phyloP scores from a whole-genome alignment of 2,329 filamentous ascomycete species.

The Arthrinium puccinioides region DNA sequence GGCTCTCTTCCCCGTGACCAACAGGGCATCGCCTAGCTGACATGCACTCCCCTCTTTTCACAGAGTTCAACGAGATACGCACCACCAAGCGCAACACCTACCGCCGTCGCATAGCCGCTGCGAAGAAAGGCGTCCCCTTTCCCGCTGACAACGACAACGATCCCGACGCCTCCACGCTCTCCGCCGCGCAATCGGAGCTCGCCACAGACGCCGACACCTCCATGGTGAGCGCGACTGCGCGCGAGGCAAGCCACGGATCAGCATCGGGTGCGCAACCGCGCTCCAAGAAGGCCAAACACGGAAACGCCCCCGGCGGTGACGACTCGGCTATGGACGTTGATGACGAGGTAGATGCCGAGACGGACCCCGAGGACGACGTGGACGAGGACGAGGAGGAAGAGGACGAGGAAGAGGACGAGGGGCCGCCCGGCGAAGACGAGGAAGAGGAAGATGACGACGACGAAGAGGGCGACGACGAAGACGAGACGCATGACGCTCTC shows the following conservation, averaged over 20 bases:
- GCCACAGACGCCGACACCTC: constrained; percentile 9
- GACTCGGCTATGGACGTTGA: constrained; percentile 41
- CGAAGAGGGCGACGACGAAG: constrained; percentile 34
- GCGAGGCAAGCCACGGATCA: constrained; percentile 11
- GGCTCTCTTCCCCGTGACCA: neutral
- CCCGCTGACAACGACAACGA: constrained; percentile 27
- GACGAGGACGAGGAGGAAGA: constrained; percentile 41
- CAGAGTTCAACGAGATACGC: constrained; percentile 67
- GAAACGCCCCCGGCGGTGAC: constrained; percentile 25
- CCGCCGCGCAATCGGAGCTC: constrained; percentile 10
- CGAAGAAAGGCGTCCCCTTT: constrained; percentile 38
- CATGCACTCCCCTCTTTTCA: neutral
- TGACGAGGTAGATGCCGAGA: constrained; percentile 21
- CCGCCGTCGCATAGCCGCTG: constrained; percentile 60
- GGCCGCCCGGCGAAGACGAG: constrained; percentile 46
- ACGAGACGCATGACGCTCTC: constrained; percentile 30
- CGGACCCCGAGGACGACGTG: constrained; percentile 30
- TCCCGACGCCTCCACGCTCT: constrained; percentile 25
- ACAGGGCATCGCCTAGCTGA: constrained; percentile 2
- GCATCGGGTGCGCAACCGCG: constrained; percentile 21
- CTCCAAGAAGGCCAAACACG: constrained; percentile 30
- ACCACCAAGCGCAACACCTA: constrained; percentile 69
- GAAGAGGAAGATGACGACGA: constrained; percentile 37
- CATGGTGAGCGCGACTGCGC: constrained; percentile 10
- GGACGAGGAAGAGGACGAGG: constrained; percentile 44